A percentile compares a stretch with the other conserved stretches of the same genome.
Evolutionary conservation across 202 grass and related monocot species (phyloP).

Genomic region (Zoysia matrella): DNA sequence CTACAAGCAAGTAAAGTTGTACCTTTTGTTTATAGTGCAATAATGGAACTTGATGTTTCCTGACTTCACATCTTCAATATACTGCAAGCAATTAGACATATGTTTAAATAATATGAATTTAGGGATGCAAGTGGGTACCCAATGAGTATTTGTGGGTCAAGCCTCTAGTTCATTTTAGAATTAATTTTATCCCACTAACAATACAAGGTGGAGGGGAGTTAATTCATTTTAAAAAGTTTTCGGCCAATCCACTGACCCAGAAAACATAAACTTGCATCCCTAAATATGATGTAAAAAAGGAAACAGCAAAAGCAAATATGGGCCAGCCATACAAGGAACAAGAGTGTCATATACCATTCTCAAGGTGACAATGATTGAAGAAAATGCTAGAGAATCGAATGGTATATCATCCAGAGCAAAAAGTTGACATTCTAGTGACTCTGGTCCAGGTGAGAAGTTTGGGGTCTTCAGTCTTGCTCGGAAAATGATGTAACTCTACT

Average conservation of each 20-base stretch:
- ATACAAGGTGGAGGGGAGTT: too few species aligned
- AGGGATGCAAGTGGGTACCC: too few species aligned
- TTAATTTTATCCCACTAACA: too few species aligned
- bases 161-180: too few species aligned
- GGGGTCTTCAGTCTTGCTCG: slow-evolving; percentile 87
- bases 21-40: slow-evolving; percentile 99
- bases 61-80: slow-evolving; percentile 79
- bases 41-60: slow-evolving; percentile 90
- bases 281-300: slow-evolving; percentile 14
- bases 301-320: not conserved
- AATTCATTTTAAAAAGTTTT: too few species aligned
- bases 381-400: slow-evolving; percentile 95
- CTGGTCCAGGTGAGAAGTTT: slow-evolving; percentile 78
- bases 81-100: slow-evolving; percentile 52
- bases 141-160: too few species aligned
- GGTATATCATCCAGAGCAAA: slow-evolving; percentile 95
- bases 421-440: slow-evolving; percentile 88
- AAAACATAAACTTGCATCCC: too few species aligned
- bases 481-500: slow-evolving; percentile 75
- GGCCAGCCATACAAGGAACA: not conserved
- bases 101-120: not conserved
- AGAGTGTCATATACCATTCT: slow-evolving; percentile 64
- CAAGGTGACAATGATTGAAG: slow-evolving; percentile 93
- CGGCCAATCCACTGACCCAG: too few species aligned
- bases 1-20: not conserved